Conservation (phyloP, 345 rosid species). For the Barbarea vulgaris region DNA sequence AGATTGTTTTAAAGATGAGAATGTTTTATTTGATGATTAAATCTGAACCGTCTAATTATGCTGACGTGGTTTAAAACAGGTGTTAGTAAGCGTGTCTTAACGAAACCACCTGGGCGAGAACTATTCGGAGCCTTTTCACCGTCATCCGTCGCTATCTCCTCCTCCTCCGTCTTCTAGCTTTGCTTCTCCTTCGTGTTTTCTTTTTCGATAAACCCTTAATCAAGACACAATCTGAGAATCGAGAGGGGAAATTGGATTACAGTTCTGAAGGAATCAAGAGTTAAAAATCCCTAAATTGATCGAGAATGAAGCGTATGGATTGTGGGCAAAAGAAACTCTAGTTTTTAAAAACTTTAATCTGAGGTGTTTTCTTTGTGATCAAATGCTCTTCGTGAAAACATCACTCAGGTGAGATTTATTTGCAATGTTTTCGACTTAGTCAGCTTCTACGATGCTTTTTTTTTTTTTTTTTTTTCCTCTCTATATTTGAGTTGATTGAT, state of each 20-base stretch:
- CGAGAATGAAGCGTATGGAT: constrained; percentile 5
- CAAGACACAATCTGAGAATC: constrained; percentile 29
- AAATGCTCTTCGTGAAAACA: not conserved
- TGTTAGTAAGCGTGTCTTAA: constrained; percentile 23
- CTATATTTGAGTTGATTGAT: not conserved
- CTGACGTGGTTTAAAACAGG: constrained; percentile 22
- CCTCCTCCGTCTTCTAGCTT: constrained; percentile 14
- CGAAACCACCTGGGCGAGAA: constrained; percentile 3
- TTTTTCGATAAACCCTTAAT: constrained; percentile 19
- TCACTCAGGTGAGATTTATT: not conserved
- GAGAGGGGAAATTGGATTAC: not conserved
- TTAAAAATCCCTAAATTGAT: constrained; percentile 17
- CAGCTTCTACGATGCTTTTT: not conserved
- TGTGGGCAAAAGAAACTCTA: constrained; percentile 6
- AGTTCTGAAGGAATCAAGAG: not conserved
- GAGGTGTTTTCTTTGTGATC: constrained; percentile 14
- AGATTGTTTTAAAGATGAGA: not conserved
- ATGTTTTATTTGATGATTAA: not conserved
- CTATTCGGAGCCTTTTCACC: constrained; percentile 7
- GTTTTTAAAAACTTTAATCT: not conserved
- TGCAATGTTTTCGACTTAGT: not conserved
- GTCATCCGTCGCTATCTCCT: constrained; percentile 21
- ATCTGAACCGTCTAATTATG: constrained; percentile 23
- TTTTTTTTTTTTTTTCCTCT: not conserved
- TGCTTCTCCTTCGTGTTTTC: constrained; percentile 8